Base-by-base conservation (phyloP, 225 moss, liverwort and hornwort genomes). In the Ulota crispa region DNA sequence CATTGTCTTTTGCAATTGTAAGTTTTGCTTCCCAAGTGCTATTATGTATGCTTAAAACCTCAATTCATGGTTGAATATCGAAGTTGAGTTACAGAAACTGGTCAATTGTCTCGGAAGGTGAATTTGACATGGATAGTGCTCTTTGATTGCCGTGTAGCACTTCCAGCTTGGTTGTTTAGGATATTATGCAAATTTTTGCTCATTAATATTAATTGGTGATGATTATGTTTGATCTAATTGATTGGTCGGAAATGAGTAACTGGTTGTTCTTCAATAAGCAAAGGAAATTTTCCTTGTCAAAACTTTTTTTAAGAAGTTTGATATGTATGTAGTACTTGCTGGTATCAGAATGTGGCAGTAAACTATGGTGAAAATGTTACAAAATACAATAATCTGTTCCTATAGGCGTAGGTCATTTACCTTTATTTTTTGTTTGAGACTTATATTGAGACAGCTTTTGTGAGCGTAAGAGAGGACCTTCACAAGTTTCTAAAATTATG, bases 1-100 rank as follows among this genome's bases (percentile, higher is more conserved):
- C 82, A 95, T 98, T 69, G 91, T 95, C 64, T 98, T 98, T 83
- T 94, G 95, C 36, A 95, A 98, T 80, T 98, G 98, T 98, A 69
- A 95, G 93, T 77, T 39, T 36, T 3, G 19, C 78, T 41, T 36
- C 65, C 9, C 67, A 30, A n/a, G 27, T 30, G 14, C 64, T 64
- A 60, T 39, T 8, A 39, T 39, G 67, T 10, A 11, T 43, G 6
- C 14, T 68, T 56, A 6, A 19, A 41, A 53, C 64, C 41, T 9
- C 19, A 36, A 77, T 78, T 5, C 52, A 7, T 7, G 21, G 37
- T 15, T 9, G 65, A 76, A 13, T 71, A 4, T 64, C 61, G 0
- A 0, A 23, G 42, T 1, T 5, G 76, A 45, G 23, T 9, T 34
- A 21, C 70, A 26, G 34, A 76, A 72, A 24, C 77, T 53, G n/a